Evolutionary conservation across 2,329 filamentous ascomycete species (phyloP).

Genomic region (Pleomassaria siparia): DNA sequence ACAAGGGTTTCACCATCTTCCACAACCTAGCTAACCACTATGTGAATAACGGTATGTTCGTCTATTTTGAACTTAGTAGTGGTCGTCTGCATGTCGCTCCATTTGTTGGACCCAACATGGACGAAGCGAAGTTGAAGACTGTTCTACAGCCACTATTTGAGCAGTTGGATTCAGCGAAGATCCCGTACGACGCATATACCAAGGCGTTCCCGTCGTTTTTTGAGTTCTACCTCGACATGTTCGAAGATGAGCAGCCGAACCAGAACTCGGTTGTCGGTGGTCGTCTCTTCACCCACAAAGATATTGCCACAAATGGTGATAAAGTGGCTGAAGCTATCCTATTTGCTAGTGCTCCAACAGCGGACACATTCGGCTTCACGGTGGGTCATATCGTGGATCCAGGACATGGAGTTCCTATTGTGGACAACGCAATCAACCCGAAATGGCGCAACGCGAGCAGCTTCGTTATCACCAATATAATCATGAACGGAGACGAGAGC

Average conservation of each 20-base stretch:
- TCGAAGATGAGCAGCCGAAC: slow-evolving; percentile 36
- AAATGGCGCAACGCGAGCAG: slow-evolving; percentile 39
- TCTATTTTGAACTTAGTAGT: slow-evolving; percentile 35
- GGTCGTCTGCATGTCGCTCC: slow-evolving; percentile 36
- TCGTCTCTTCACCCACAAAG: slow-evolving; percentile 33
- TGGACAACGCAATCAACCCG: slow-evolving; percentile 38
- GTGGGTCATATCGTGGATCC: slow-evolving; percentile 40
- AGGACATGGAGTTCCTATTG: slow-evolving; percentile 26
- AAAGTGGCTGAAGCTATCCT: slow-evolving; percentile 29
- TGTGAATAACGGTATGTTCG: slow-evolving; percentile 36
- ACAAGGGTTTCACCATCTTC: slow-evolving; percentile 34
- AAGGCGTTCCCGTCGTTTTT: slow-evolving; percentile 39
- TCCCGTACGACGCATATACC: slow-evolving; percentile 33
- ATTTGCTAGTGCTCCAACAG: slow-evolving; percentile 24
- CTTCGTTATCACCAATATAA: slow-evolving; percentile 38
- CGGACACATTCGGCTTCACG: slow-evolving; percentile 25
- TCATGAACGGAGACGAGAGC: slow-evolving; percentile 31
- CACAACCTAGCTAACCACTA: slow-evolving; percentile 39
- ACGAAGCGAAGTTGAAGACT: slow-evolving; percentile 24
- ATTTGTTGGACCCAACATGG: slow-evolving; percentile 37
- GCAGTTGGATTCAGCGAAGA: slow-evolving; percentile 30
- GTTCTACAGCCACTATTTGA: slow-evolving; percentile 32
- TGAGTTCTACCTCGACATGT: slow-evolving; percentile 41
- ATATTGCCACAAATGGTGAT: slow-evolving; percentile 26
- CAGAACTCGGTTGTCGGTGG: slow-evolving; percentile 35